phyloP scores from a whole-genome alignment of 176 grass and related monocot genomes.

The Raddia guianensis region DNA sequence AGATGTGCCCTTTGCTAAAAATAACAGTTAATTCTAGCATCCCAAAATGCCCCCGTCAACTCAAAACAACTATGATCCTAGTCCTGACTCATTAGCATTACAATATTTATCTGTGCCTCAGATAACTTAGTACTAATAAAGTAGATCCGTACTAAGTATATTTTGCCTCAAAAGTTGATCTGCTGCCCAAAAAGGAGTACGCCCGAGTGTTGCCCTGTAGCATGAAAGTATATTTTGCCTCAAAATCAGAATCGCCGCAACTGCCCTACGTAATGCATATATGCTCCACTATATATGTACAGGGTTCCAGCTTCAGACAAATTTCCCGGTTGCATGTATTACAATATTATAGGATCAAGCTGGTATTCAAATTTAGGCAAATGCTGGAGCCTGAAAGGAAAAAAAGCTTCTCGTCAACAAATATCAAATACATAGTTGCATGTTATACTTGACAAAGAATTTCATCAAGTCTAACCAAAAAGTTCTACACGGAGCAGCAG shows the following conservation, averaged over 20 bases:
- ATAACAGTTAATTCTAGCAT: neutral
- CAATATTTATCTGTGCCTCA: neutral
- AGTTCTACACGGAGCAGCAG: neutral
- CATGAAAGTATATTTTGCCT: neutral
- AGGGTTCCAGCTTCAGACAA: conserved; percentile 12
- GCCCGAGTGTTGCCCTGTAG: neutral
- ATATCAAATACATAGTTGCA: neutral
- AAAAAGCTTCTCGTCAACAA: conserved; percentile 10
- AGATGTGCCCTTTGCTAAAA: too few species aligned
- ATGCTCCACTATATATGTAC: conserved; percentile 31
- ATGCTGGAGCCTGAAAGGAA: conserved; percentile 68
- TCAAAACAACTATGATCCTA: neutral
- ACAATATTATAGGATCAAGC: conserved; percentile 69
- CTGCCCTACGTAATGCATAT: conserved; percentile 27
- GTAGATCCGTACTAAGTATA: too few species aligned
- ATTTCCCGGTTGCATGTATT: conserved; percentile 25
- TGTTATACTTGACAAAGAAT: neutral
- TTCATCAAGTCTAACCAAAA: neutral
- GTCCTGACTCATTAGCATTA: neutral
- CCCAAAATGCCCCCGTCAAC: neutral
- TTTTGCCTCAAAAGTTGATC: neutral
- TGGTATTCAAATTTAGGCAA: conserved; percentile 86
- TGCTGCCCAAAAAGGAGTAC: neutral
- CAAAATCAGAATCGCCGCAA: conserved; percentile 1
- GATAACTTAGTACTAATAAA: too few species aligned